phyloP scores from a whole-genome alignment of 1,284 basidiomycete genomes.

The Cutaneotrichosporon cutaneum region DNA sequence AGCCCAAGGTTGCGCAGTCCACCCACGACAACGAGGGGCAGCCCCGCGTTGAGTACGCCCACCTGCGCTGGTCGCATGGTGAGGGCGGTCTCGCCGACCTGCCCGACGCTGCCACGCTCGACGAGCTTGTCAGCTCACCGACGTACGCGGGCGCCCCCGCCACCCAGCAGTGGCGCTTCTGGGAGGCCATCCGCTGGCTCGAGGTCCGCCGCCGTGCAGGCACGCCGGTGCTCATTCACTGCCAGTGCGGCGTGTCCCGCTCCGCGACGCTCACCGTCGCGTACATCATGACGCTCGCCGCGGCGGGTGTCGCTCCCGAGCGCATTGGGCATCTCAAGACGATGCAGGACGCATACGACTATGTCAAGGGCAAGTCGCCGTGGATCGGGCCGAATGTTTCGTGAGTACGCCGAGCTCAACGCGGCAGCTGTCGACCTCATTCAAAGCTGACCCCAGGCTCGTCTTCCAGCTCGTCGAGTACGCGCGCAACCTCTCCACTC shows the following conservation, averaged over 20 bases:
- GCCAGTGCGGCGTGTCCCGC: constrained; percentile 93
- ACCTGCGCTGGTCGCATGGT: constrained; percentile 91
- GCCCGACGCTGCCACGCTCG: constrained; percentile 26
- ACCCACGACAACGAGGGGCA: constrained; percentile 50
- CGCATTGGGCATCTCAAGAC: constrained; percentile 68
- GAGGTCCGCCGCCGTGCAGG: constrained; percentile 71
- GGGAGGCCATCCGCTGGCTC: constrained; percentile 73
- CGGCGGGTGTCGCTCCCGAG: constrained; percentile 64
- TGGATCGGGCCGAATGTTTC: constrained; percentile 94
- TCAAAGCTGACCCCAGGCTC: constrained; percentile 60
- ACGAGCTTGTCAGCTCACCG: constrained; percentile 20
- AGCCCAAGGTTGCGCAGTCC: constrained; percentile 28
- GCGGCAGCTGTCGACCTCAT: no score
- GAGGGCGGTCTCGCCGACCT: constrained; percentile 77
- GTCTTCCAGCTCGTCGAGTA: constrained; percentile 96
- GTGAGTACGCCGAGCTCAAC: constrained; percentile 61
- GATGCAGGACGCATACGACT: constrained; percentile 91
- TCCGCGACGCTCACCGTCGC: constrained; percentile 91
- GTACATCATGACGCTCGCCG: constrained; percentile 90
- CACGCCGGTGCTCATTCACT: constrained; percentile 83
- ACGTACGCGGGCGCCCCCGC: constrained; percentile 4
- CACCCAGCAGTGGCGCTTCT: constrained; percentile 61
- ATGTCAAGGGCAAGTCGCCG: constrained; percentile 81
- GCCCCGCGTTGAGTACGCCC: constrained; percentile 83
- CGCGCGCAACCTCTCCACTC: constrained; percentile 70